A percentile compares a stretch with the other conserved stretches of the same genome.
These are phyloP conservation scores for Tardiomyces digboiensis DNA, from an alignment of 1,139 yeast species.

Conservation along the genomic window DNA sequence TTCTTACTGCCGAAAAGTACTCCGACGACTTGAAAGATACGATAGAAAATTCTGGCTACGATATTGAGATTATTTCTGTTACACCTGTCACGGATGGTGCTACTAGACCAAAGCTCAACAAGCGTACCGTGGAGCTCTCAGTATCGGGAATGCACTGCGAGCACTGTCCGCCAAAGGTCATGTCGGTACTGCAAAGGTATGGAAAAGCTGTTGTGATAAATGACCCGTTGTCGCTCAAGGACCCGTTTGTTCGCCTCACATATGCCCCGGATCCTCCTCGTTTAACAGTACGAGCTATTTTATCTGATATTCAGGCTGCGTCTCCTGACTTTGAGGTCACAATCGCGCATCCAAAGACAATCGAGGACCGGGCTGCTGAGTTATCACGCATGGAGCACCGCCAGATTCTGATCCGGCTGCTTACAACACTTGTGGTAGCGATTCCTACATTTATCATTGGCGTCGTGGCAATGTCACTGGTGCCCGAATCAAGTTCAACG, in stretches of 20 bases:
- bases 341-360: conserved; percentile 47
- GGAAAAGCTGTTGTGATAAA: conserved; percentile 49
- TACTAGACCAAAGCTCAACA: conserved; percentile 29
- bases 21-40: conserved; percentile 36
- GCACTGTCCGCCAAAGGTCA: conserved; percentile 55
- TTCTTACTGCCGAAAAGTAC: conserved; percentile 28
- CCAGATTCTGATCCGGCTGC: conserved; percentile 38
- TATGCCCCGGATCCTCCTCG: conserved; percentile 49
- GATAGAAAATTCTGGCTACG: conserved; percentile 61
- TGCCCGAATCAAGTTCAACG: conserved; percentile 36
- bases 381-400: conserved; percentile 42
- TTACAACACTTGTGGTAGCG: conserved; percentile 42
- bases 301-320: conserved; percentile 39
- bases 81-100: conserved; percentile 15
- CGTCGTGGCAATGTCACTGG: conserved; percentile 55
- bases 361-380: conserved; percentile 54
- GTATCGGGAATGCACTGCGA: conserved; percentile 65
- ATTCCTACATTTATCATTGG: conserved; percentile 67
- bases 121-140: conserved; percentile 46
- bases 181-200: conserved; percentile 38
- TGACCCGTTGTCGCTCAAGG: conserved; percentile 43
- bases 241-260: conserved; percentile 53
- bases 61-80: conserved; percentile 32
- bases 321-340: conserved; percentile 40
- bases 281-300: conserved; percentile 43